Evolutionary conservation across 805 yeast genomes (phyloP).

Genomic region (Starmerella vitae): DNA sequence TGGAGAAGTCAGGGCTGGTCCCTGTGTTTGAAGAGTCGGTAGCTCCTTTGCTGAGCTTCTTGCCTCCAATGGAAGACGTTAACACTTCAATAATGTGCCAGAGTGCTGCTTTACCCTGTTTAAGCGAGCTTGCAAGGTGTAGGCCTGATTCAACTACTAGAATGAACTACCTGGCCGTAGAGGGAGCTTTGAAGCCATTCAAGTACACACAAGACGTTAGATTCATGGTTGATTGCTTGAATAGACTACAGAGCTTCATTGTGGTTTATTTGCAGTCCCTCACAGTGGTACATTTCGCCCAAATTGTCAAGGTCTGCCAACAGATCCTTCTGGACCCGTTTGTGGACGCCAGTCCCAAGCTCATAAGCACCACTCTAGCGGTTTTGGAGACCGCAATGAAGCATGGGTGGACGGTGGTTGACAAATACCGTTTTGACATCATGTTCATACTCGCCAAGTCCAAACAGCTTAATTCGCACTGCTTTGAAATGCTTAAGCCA

Average conservation of each 20-base stretch:
- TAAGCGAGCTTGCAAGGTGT: conserved; percentile 29
- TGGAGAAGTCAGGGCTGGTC: conserved; percentile 21
- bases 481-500: conserved; percentile 8
- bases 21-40: conserved; percentile 24
- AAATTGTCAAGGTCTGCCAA: conserved; percentile 19
- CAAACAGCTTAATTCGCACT: conserved; percentile 8
- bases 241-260: conserved; percentile 10
- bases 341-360: conserved; percentile 15
- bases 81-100: conserved; percentile 16
- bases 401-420: conserved; percentile 22
- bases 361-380: conserved; percentile 12
- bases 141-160: background rate
- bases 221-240: conserved; percentile 15
- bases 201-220: conserved; percentile 20
- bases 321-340: conserved; percentile 25
- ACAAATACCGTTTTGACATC: conserved; percentile 22
- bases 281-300: conserved; percentile 20
- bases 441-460: conserved; percentile 21
- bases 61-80: conserved; percentile 25
- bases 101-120: conserved; percentile 33
- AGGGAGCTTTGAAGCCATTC: conserved; percentile 23
- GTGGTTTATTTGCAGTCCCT: conserved; percentile 11
- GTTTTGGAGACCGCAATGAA: conserved; percentile 13
- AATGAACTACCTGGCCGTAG: conserved; percentile 20
- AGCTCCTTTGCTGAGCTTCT: conserved; percentile 21